Evolutionary conservation across 768 basidiomycete species (phyloP).

Genomic region (Leccinum subgranulosum): DNA sequence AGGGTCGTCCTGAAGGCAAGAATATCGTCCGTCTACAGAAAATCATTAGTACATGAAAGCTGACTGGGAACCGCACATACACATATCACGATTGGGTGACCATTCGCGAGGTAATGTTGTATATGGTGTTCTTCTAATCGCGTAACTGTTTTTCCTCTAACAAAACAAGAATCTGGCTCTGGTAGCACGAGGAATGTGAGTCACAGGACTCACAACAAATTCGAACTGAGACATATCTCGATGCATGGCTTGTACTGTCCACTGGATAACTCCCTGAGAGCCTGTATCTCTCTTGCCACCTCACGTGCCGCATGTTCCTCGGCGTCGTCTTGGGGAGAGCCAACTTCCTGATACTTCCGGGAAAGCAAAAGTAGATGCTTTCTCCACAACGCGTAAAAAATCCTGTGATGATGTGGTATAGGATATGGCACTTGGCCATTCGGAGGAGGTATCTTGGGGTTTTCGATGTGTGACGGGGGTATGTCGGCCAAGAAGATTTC

Average conservation of each 20-base stretch:
- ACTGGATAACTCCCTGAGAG: slow-evolving; percentile 10
- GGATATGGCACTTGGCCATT: slow-evolving; percentile 18
- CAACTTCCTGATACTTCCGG: slow-evolving; percentile 15
- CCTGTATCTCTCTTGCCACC: slow-evolving; percentile 22
- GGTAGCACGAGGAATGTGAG: not conserved
- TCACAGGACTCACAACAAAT: slow-evolving; percentile 55
- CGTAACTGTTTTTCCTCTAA: slow-evolving; percentile 66
- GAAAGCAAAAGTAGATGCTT: slow-evolving; percentile 23
- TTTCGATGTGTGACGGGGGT: slow-evolving; percentile 16
- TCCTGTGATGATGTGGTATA: slow-evolving; percentile 22
- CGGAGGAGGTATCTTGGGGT: slow-evolving; percentile 16
- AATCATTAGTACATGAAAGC: not conserved
- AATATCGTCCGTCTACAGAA: slow-evolving; percentile 73
- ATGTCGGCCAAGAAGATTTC: slow-evolving; percentile 44
- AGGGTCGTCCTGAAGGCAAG: slow-evolving; percentile 76
- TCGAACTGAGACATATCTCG: slow-evolving; percentile 81
- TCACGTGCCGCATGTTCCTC: slow-evolving; percentile 19
- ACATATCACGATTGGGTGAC: slow-evolving; percentile 75
- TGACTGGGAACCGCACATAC: slow-evolving; percentile 37
- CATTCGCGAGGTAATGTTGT: slow-evolving; percentile 53
- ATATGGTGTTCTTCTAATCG: slow-evolving; percentile 72
- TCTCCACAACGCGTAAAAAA: slow-evolving; percentile 22
- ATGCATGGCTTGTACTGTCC: slow-evolving; percentile 51
- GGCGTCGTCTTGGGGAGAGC: slow-evolving; percentile 6
- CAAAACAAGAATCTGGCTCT: not conserved